Conservation (phyloP, 2,329 filamentous ascomycete species). For the Coniosporium tulheliwenetii region DNA sequence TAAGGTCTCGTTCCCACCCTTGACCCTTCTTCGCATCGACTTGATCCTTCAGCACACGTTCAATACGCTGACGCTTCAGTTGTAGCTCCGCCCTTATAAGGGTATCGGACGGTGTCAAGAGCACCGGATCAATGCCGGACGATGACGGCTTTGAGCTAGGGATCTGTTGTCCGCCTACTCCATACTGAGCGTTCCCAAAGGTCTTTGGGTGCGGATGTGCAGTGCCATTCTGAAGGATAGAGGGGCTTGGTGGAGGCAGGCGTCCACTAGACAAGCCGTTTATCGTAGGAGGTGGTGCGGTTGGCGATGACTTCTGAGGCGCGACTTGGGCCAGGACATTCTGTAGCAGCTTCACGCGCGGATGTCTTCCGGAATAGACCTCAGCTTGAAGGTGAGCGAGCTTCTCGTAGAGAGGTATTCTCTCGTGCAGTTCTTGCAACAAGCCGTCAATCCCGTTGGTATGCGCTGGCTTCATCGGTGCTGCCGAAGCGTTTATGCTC, state of each 20-base stretch:
- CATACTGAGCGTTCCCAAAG: conserved; percentile 1
- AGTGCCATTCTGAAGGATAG: conserved; percentile 5
- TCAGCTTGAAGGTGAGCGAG: conserved; percentile 69
- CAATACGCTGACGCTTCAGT: conserved; percentile 66
- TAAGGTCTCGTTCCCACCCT: conserved; percentile 30
- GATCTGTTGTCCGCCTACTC: background rate
- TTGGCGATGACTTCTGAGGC: background rate
- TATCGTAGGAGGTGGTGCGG: background rate
- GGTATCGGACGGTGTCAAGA: conserved; percentile 75
- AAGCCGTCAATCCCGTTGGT: no score
- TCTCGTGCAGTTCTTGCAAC: no score
- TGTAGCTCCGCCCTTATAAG: conserved; percentile 69
- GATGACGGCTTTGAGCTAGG: conserved; percentile 6
- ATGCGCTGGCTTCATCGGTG: no score
- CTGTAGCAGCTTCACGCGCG: conserved; percentile 41
- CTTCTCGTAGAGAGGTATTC: conserved; percentile 44
- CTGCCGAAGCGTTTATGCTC: no score
- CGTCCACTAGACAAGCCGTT: conserved; percentile 1
- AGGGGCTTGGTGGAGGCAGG: conserved; percentile 3
- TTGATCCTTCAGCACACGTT: conserved; percentile 63
- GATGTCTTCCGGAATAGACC: conserved; percentile 62
- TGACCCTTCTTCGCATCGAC: conserved; percentile 45
- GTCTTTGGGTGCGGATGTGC: conserved; percentile 9
- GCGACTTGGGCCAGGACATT: conserved; percentile 27
- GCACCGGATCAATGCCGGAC: conserved; percentile 59